These are phyloP conservation scores for Colletotrichum higginsianum DNA, from an alignment of 2,329 filamentous ascomycete species.

Conservation along the genomic window DNA sequence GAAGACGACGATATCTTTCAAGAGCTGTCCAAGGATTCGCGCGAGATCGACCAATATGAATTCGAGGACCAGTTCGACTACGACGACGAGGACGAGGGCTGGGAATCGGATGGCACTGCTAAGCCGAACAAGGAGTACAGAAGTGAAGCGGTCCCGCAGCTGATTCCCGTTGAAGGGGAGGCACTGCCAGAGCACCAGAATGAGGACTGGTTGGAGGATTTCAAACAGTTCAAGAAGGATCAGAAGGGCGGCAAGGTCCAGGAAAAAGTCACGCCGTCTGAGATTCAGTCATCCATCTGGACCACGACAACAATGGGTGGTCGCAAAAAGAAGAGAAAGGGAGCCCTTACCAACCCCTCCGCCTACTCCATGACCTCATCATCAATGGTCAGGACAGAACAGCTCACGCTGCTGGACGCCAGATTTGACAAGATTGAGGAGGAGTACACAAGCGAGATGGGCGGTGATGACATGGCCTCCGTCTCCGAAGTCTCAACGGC, in stretches of 20 bases:
- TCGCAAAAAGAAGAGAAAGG: conserved; percentile 93
- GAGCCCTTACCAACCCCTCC: conserved; percentile 88
- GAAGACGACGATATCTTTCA: conserved; percentile 89
- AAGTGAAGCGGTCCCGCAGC: conserved; percentile 62
- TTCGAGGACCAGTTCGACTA: conserved; percentile 76
- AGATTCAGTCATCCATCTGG: conserved; percentile 78
- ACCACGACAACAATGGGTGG: conserved; percentile 85
- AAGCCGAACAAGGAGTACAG: conserved; percentile 77
- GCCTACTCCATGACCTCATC: conserved; percentile 94
- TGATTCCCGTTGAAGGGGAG: conserved; percentile 61
- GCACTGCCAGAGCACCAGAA: conserved; percentile 74
- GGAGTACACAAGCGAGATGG: conserved; percentile 70
- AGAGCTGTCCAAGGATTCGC: conserved; percentile 76
- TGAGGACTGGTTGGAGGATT: conserved; percentile 91
- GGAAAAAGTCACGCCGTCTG: conserved; percentile 67
- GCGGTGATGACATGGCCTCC: conserved; percentile 66
- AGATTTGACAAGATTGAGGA: conserved; percentile 94
- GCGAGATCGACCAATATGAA: conserved; percentile 83
- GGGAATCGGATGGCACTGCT: conserved; percentile 94
- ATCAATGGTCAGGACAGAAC: conserved; percentile 88
- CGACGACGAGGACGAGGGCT: conserved; percentile 82
- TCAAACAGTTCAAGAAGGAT: conserved; percentile 94
- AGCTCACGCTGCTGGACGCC: conserved; percentile 86
- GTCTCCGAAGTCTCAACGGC: conserved; percentile 74
- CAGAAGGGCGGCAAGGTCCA: conserved; percentile 65